Percentiles rank a stretch among this genome's conserved stretches.
Conservation (phyloP, 2,329 filamentous ascomycete species). For the Thielaviopsis populi region DNA sequence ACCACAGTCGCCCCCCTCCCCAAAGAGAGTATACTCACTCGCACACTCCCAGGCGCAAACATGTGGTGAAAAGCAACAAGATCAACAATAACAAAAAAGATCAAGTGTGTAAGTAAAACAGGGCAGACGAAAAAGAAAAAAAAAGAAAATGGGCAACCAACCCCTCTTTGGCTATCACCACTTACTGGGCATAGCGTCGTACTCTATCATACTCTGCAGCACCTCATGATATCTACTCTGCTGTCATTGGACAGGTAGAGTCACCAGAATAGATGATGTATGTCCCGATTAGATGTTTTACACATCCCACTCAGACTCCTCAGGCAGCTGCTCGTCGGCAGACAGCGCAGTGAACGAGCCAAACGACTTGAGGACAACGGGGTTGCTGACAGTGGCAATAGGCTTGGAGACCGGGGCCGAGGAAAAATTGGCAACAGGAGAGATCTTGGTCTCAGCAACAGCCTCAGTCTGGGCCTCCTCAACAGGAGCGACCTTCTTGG, state of each 20-base stretch:
- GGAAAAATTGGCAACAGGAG: conserved; percentile 19
- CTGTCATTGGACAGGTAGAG: background rate
- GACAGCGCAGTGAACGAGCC: conserved; percentile 37
- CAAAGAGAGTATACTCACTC: background rate
- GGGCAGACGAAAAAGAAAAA: background rate
- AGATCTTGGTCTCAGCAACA: conserved; percentile 18
- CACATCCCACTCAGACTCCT: conserved; percentile 38
- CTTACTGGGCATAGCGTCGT: background rate
- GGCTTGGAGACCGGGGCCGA: conserved; percentile 22
- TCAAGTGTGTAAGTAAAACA: conserved; percentile 1
- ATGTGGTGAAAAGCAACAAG: background rate
- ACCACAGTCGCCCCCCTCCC: background rate
- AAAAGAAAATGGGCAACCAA: background rate
- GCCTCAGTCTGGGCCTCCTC: conserved; percentile 16
- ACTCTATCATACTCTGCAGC: background rate
- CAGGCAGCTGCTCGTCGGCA: conserved; percentile 29
- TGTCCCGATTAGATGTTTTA: conserved; percentile 21
- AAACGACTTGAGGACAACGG: conserved; percentile 23
- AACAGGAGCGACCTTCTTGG: conserved; percentile 22
- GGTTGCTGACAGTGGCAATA: conserved; percentile 19
- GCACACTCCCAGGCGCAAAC: background rate
- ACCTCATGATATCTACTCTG: background rate
- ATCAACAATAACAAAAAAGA: background rate
- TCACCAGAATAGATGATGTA: background rate
- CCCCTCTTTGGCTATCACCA: background rate